These are phyloP conservation scores for Epichloe typhina DNA, from an alignment of 2,329 filamentous ascomycete species.

Conservation along the genomic window DNA sequence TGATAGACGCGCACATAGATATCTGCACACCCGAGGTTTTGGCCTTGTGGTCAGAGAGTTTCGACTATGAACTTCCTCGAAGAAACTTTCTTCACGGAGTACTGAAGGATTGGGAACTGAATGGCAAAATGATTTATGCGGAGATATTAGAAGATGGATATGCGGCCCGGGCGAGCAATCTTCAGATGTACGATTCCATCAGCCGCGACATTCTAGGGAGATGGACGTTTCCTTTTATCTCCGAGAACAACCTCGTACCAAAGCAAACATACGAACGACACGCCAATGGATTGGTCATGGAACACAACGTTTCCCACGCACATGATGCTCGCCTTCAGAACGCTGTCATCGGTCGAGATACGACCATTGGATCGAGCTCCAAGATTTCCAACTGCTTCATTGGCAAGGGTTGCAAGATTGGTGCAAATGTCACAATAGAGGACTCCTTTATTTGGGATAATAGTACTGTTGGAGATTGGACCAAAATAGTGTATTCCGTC, in stretches of 20 bases:
- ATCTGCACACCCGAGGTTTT: conserved; percentile 95
- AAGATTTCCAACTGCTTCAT: conserved; percentile 65
- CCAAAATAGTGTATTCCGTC: conserved; percentile 57
- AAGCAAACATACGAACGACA: conserved; percentile 64
- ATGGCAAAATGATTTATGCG: conserved; percentile 91
- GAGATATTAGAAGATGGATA: conserved; percentile 77
- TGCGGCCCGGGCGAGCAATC: conserved; percentile 70
- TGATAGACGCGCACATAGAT: conserved; percentile 90
- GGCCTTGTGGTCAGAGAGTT: conserved; percentile 92
- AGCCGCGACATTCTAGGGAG: conserved; percentile 74
- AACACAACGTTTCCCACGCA: conserved; percentile 62
- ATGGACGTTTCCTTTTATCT: conserved; percentile 81
- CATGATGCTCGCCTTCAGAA: conserved; percentile 57
- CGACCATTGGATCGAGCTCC: conserved; percentile 60
- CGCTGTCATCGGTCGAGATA: conserved; percentile 65
- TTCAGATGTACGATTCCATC: conserved; percentile 82
- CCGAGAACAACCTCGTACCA: conserved; percentile 72
- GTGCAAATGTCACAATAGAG: conserved; percentile 66
- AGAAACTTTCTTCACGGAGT: conserved; percentile 86
- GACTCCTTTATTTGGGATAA: conserved; percentile 85
- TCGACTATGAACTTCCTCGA: conserved; percentile 85
- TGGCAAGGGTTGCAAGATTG: conserved; percentile 75
- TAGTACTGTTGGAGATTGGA: conserved; percentile 60
- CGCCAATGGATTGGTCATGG: conserved; percentile 60
- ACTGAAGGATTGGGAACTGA: conserved; percentile 90